phyloP scores from a whole-genome alignment of 352 stramenopile genomes.

The Globisporangium cylindrosporum region DNA sequence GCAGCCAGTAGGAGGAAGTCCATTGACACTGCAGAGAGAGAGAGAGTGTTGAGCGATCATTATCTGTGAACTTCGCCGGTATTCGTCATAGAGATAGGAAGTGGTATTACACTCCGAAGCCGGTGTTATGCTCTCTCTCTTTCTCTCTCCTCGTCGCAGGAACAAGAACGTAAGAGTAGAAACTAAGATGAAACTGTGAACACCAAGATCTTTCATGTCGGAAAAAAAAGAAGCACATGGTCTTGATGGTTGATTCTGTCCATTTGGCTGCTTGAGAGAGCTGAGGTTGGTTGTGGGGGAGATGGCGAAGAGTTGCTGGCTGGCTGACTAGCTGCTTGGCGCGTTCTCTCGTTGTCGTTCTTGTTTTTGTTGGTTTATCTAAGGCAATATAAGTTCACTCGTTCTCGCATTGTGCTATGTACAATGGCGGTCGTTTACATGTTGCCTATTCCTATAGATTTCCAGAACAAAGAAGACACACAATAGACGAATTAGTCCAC shows the following conservation, averaged over 20 bases:
- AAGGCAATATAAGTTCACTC: constrained; percentile 19
- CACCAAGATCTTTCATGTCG: constrained; percentile 8
- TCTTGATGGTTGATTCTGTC: constrained; percentile 3
- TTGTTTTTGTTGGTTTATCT: constrained; percentile 8
- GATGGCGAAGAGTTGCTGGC: too few species aligned
- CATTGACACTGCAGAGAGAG: too few species aligned
- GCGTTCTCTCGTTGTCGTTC: background rate
- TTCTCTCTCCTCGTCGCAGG: too few species aligned
- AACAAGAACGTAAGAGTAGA: background rate
- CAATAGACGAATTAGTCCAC: background rate
- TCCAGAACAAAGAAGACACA: background rate
- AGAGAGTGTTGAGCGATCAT: too few species aligned
- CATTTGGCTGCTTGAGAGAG: background rate
- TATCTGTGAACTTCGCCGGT: too few species aligned
- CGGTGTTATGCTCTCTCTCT: too few species aligned
- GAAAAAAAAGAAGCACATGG: background rate
- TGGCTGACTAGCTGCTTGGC: background rate
- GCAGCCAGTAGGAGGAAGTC: too few species aligned
- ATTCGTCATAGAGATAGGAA: too few species aligned
- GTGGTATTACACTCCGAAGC: too few species aligned
- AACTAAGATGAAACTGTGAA: background rate
- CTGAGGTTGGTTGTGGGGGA: background rate
- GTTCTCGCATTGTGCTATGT: constrained; percentile 9
- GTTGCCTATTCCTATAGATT: constrained; percentile 12
- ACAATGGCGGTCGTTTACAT: constrained; percentile 11